Percentiles rank a stretch among this genome's conserved stretches.
Conservation (phyloP, 2,329 filamentous ascomycete genomes). For the Fusarium fracticaudum region DNA sequence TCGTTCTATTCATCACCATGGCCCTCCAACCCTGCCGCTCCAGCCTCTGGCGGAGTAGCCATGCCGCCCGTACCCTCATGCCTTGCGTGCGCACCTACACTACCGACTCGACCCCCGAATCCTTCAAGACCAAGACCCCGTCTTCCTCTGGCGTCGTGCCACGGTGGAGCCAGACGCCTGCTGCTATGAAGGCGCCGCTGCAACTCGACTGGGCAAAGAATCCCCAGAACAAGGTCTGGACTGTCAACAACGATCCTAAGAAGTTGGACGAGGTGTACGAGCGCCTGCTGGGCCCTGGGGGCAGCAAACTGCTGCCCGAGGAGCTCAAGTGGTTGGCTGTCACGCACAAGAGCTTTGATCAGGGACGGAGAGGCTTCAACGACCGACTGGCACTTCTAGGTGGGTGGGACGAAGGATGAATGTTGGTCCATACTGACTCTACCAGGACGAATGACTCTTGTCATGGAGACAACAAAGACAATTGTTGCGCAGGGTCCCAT, state of each 20-base stretch:
- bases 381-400: conserved; percentile 90
- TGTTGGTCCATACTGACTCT: conserved; percentile 17
- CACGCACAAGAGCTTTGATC: conserved; percentile 98
- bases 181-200: conserved; percentile 75
- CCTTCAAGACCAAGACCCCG: conserved; percentile 37
- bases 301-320: conserved; percentile 79
- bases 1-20: conserved; percentile 40
- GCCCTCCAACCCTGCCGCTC: conserved; percentile 48
- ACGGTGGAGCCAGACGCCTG: conserved; percentile 77
- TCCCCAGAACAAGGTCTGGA: conserved; percentile 64
- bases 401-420: conserved; percentile 52
- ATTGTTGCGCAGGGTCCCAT: conserved; percentile 49
- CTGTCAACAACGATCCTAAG: conserved; percentile 78
- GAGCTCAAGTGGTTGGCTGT: conserved; percentile 97
- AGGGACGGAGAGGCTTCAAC: conserved; percentile 93
- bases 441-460: conserved; percentile 49
- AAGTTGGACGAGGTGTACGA: conserved; percentile 82
- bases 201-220: conserved; percentile 67
- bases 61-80: conserved; percentile 33
- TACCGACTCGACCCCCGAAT: conserved; percentile 42
- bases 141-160: conserved; percentile 50
- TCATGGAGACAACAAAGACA: conserved; percentile 52
- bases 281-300: conserved; percentile 76
- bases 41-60: conserved; percentile 41
- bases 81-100: conserved; percentile 44